Base-by-base conservation (phyloP, 345 rosid species). In the Abelmoschus esculentus region DNA sequence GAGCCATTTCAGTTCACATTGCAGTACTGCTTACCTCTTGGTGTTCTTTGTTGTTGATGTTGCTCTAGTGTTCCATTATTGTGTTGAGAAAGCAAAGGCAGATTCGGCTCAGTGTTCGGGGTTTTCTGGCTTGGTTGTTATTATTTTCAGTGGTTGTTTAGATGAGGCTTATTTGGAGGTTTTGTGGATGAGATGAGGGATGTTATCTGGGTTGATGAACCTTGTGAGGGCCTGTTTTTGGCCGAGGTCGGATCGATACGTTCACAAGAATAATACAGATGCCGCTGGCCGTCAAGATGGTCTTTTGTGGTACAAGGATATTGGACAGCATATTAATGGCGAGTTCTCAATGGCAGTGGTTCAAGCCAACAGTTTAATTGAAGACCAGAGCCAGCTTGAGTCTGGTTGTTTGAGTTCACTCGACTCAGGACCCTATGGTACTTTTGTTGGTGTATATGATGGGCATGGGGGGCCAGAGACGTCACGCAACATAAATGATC, bases 401-500 rank as follows among this genome's bases (percentile, higher is more conserved):
- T 89, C 97, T 12, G 96, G 96, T 66, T 74, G 82, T 69, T 83
- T 91, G 78, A 81, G 85, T 74, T 58, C 80, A 19, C 75, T 70
- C 11, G 84, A 81, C 26, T 84, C 85, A 36, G 89, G 85, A 34
- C 96, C 91, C n/a, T 86, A 47, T 65, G 97, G 97, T 71, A 91
- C 97, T 72, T 91, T 91, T 79, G 84, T 91, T 73, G 97, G 97
- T 56, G 76, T 91, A 66, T 91, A 91, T 63, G 97, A 91, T 71
- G 97, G 97, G 4, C 96, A 91, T 71, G 97, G 96, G 8, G 97
- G 96, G 5, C 97, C 97, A 59, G 97, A 91, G 87, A 86, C 97
- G 0, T 83, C 97, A 0, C 89, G 92, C 54, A 89, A 80, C 76
- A 65, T 91, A 79, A 89, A 83, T 52, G 85, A 87, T 70, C 89